Conservation (phyloP, 257 asterid species). For the Voacanga thouarsii region DNA sequence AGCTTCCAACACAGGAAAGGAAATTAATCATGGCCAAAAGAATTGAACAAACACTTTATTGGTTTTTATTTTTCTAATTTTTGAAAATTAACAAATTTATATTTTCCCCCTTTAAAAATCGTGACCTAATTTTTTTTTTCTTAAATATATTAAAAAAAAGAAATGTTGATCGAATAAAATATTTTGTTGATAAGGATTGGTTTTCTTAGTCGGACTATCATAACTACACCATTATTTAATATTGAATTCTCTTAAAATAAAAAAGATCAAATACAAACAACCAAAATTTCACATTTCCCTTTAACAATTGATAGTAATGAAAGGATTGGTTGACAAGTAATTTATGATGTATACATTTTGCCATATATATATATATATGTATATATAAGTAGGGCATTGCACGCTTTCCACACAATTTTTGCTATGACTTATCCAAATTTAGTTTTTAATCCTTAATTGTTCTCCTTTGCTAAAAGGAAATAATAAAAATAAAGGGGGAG, state of each 20-base stretch:
- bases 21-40: too few species aligned
- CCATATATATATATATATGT: neutral
- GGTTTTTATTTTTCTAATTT: too few species aligned
- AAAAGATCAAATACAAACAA: too few species aligned
- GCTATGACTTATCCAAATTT: neutral
- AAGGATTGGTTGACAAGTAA: neutral
- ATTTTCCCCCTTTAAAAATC: too few species aligned
- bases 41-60: too few species aligned
- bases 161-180: neutral
- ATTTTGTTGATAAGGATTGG: neutral
- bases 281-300: neutral
- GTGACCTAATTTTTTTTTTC: too few species aligned
- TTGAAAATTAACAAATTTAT: too few species aligned
- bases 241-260: too few species aligned
- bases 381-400: neutral
- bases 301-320: neutral
- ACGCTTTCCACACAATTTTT: neutral
- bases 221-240: too few species aligned
- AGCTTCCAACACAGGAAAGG: too few species aligned
- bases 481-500: too few species aligned
- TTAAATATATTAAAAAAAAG: neutral
- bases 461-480: neutral
- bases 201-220: too few species aligned
- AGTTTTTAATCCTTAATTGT: neutral
- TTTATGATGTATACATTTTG: neutral